phyloP scores from a whole-genome alignment of 495 filamentous ascomycete genomes.

The Hypoxylon crocopeplum region DNA sequence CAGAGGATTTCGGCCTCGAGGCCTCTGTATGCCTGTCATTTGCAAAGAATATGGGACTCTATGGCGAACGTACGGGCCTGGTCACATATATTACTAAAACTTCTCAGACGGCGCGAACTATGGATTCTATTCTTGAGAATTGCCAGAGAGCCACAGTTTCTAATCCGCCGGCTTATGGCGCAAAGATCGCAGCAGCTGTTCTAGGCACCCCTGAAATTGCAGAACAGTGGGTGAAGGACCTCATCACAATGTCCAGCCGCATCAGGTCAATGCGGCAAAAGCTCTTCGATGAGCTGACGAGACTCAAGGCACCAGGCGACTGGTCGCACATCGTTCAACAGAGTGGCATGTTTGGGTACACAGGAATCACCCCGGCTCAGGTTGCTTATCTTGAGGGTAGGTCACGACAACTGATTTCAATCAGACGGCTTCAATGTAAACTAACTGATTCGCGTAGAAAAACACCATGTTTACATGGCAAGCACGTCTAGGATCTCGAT shows the following conservation, averaged over 20 bases:
- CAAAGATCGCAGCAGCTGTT: conserved; percentile 58
- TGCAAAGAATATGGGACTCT: conserved; percentile 65
- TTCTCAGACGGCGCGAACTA: conserved; percentile 50
- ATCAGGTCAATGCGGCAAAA: conserved; percentile 54
- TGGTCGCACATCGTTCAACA: conserved; percentile 56
- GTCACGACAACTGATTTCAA: background rate
- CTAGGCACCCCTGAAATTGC: conserved; percentile 49
- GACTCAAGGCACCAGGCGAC: conserved; percentile 54
- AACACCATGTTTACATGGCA: conserved; percentile 31
- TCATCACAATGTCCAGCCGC: conserved; percentile 59
- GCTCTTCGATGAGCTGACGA: conserved; percentile 52
- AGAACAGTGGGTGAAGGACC: conserved; percentile 56
- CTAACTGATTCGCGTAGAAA: conserved; percentile 23
- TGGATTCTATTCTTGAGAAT: conserved; percentile 7
- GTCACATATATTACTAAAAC: conserved; percentile 54
- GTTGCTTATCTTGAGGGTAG: conserved; percentile 8
- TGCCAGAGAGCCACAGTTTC: conserved; percentile 49
- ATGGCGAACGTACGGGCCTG: conserved; percentile 59
- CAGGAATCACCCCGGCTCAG: background rate
- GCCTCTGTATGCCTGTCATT: conserved; percentile 61
- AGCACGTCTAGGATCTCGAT: conserved; percentile 20
- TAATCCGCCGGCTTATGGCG: conserved; percentile 57
- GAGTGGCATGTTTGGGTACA: conserved; percentile 57
- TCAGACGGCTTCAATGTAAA: background rate
- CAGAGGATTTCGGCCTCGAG: conserved; percentile 41